These are phyloP conservation scores for Coemansia sp. DNA, from an alignment of 192 early-diverging fungal genomes.

Conservation along the genomic window DNA sequence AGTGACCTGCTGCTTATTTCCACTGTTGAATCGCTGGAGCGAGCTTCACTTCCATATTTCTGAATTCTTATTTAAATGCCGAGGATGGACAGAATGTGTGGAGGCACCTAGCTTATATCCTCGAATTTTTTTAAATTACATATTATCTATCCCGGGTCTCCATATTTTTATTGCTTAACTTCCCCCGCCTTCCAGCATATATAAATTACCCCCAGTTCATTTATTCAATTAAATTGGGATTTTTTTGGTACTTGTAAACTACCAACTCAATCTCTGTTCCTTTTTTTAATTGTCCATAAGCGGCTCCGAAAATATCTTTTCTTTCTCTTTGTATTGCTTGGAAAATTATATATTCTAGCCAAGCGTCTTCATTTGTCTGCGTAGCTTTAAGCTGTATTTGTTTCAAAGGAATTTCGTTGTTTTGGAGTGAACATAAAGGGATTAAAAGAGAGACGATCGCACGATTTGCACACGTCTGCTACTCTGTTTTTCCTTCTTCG, in stretches of 20 bases:
- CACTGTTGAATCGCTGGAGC: too few relatives aligned
- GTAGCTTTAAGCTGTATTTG: not conserved
- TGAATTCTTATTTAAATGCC: too few relatives aligned
- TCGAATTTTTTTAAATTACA: not conserved
- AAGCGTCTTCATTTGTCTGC: not conserved
- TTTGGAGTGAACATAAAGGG: too few relatives aligned
- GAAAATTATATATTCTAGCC: not conserved
- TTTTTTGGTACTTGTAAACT: not conserved
- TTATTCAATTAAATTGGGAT: constrained; percentile 2
- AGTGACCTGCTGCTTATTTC: too few relatives aligned
- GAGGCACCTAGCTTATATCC: too few relatives aligned
- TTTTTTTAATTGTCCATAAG: constrained; percentile 2
- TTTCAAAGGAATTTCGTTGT: constrained; percentile 1
- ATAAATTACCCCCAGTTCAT: constrained; percentile 1
- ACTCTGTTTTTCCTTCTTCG: constrained; percentile 8
- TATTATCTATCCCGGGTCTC: too few relatives aligned
- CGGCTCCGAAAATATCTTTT: not conserved
- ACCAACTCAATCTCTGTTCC: too few relatives aligned
- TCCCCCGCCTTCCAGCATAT: not conserved
- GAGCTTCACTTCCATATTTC: too few relatives aligned
- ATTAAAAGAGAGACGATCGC: not conserved
- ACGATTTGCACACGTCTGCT: constrained; percentile 12
- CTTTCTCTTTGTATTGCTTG: too few relatives aligned
- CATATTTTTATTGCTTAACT: not conserved
- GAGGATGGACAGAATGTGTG: too few relatives aligned